Base-by-base conservation (phyloP, 2,329 filamentous ascomycete genomes). In the Penicillium aurantiogriseum region DNA sequence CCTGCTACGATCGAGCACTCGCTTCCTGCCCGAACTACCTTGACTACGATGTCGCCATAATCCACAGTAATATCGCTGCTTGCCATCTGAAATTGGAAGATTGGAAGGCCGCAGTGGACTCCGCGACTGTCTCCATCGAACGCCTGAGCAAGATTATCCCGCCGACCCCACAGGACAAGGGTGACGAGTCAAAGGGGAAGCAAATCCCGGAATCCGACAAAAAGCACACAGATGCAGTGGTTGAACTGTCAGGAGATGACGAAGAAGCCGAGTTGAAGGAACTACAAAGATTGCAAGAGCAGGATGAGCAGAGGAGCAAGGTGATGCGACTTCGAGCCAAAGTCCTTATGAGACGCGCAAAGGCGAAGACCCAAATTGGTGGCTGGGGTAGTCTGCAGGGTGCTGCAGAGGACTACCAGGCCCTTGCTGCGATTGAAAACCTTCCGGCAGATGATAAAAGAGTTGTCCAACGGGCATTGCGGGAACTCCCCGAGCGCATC, bases 51-150 rank as follows among this genome's bases (percentile, higher is more conserved):
- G 81, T 93, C 61, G 91, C 92, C 27, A 90, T 97, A 10, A 81
- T 97, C 6, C 86, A 88, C 58, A 92, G 89, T 71, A 97, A 97
- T 77, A 88, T 97, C 63, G 85, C 93, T 2, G 93, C 92, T 10
- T 96, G 92, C 71, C 86, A 96, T 67, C 74, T 97, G 54, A 95
- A 95, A 72, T 80, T 95, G 3, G 81, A 87, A 59, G 88, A 93
- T 60, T 97, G 92, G 90, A 91, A 92, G 64, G 86, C 90, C 31
- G 90, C 91, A 10, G 83, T 92, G 43, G 87, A 88, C 48, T 82
- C 85, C 10, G 92, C 92, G 0, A 89, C 86, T 0, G 80, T 84
- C 11, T 88, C 91, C 2, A 71, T 97, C 0, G 88, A 92, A 11
- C 81, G 83, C 0, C 77, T 97, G n/a, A 85, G 89, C 59, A 81